A percentile compares a stretch with the other conserved stretches of the same genome.
Evolutionary conservation across 179 eudicot genomes (phyloP).

Genomic region (Beta macrorhiza): DNA sequence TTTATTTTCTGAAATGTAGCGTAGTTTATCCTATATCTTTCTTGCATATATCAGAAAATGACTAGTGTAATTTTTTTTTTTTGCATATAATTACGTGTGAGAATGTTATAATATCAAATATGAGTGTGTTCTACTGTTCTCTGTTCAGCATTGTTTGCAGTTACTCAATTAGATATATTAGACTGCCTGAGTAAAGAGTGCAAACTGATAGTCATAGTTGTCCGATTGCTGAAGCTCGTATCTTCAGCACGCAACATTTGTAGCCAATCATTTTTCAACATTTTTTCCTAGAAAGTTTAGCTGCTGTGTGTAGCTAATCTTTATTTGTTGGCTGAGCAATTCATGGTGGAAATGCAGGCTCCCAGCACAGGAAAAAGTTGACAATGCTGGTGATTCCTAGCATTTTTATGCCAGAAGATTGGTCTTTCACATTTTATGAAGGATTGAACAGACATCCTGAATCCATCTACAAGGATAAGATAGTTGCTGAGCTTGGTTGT

Average conservation of each 20-base stretch:
- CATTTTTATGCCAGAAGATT: conserved; percentile 95
- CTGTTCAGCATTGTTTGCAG: not conserved
- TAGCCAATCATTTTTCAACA: not conserved
- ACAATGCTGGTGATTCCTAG: conserved; percentile 96
- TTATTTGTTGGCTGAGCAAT: conserved; percentile 7
- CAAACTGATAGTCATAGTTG: not conserved
- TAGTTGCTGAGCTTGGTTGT: conserved; percentile 96
- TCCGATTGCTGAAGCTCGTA: not conserved
- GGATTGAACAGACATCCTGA: conserved; percentile 96
- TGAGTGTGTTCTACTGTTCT: not conserved
- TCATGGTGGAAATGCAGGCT: conserved; percentile 43
- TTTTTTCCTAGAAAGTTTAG: not conserved
- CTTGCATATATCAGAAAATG: not conserved
- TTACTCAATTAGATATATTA: not conserved
- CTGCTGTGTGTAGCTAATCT: not conserved
- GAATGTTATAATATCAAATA: not conserved
- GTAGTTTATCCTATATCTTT: not conserved
- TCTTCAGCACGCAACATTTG: not conserved
- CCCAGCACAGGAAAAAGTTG: conserved; percentile 71
- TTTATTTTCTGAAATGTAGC: not conserved
- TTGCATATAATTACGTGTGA: not conserved
- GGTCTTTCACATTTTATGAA: conserved; percentile 98
- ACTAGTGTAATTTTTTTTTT: not conserved
- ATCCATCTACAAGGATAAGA: conserved; percentile 82
- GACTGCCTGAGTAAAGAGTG: not conserved